Percentiles rank a stretch among this genome's conserved stretches.
phyloP scores from a whole-genome alignment of 2,329 filamentous ascomycete genomes.

The Annulohypoxylon truncatum region DNA sequence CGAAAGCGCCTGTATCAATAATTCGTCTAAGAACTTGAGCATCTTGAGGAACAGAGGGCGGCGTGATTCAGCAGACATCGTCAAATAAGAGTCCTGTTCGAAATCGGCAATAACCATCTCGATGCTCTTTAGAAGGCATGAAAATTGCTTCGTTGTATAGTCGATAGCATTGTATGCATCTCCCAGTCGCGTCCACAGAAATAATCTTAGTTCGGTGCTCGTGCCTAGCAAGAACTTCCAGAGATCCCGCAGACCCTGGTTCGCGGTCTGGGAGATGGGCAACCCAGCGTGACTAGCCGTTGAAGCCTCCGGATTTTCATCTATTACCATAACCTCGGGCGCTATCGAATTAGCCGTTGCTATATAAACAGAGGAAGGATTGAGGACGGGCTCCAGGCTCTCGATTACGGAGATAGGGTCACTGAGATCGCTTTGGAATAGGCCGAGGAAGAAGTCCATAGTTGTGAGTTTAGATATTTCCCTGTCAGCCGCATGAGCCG shows the following conservation, averaged over 20 bases:
- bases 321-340: slow-evolving; percentile 34
- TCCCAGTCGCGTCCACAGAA: slow-evolving; percentile 90
- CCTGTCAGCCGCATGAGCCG: slow-evolving; percentile 82
- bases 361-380: slow-evolving; percentile 70
- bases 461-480: slow-evolving; percentile 94
- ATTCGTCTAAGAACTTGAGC: slow-evolving; percentile 81
- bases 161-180: slow-evolving; percentile 88
- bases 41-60: slow-evolving; percentile 77
- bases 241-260: slow-evolving; percentile 76
- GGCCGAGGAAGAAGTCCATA: slow-evolving; percentile 92
- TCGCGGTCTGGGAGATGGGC: slow-evolving; percentile 64
- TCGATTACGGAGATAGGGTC: slow-evolving; percentile 90
- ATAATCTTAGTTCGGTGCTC: slow-evolving; percentile 83
- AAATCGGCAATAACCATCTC: slow-evolving; percentile 79
- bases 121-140: slow-evolving; percentile 86
- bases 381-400: slow-evolving; percentile 89
- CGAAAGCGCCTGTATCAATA: slow-evolving; percentile 77
- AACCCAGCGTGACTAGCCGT: slow-evolving; percentile 42
- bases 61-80: slow-evolving; percentile 71
- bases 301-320: slow-evolving; percentile 26
- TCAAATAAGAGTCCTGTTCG: slow-evolving; percentile 71
- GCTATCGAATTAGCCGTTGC: slow-evolving; percentile 37
- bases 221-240: slow-evolving; percentile 86
- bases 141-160: slow-evolving; percentile 88
- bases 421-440: slow-evolving; percentile 85